Evolutionary conservation across 495 filamentous ascomycete species (phyloP).

Genomic region (Eremomyces bilateralis): DNA sequence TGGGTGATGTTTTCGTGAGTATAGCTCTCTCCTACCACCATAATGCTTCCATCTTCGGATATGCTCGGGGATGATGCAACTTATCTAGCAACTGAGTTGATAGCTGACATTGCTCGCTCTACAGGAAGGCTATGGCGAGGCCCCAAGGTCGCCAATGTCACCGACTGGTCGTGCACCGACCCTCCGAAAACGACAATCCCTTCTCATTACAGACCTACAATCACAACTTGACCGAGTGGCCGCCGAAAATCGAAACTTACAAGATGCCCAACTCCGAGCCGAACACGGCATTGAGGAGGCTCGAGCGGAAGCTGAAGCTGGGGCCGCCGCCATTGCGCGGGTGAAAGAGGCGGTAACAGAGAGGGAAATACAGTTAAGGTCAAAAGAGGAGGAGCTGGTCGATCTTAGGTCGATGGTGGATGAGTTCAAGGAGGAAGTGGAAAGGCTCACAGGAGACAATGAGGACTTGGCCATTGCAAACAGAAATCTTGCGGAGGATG

Average conservation of each 20-base stretch:
- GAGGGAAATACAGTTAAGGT: conserved; percentile 31
- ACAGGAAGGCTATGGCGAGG: conserved; percentile 89
- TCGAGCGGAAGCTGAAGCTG: conserved; percentile 31
- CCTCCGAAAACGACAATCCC: conserved; percentile 77
- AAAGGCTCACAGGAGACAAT: conserved; percentile 51
- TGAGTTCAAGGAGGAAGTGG: conserved; percentile 58
- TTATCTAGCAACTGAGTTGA: conserved; percentile 2
- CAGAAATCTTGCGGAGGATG: conserved; percentile 35
- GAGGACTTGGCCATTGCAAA: conserved; percentile 51
- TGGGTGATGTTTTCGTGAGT: conserved; percentile 91
- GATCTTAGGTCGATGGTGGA: conserved; percentile 54
- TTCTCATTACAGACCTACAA: conserved; percentile 81
- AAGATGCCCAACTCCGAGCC: conserved; percentile 45
- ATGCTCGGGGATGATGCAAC: background rate
- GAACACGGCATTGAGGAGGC: conserved; percentile 35
- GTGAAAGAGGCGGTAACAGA: conserved; percentile 22
- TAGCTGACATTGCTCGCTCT: conserved; percentile 2
- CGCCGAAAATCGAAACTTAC: conserved; percentile 57
- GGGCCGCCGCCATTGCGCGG: conserved; percentile 52
- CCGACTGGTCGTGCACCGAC: conserved; percentile 91
- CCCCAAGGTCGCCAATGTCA: conserved; percentile 72
- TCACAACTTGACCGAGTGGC: conserved; percentile 53
- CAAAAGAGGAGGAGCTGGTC: conserved; percentile 58
- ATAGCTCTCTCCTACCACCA: too few relatives aligned
- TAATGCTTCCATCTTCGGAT: too few relatives aligned